These are phyloP conservation scores for Fagus sylvatica DNA, from an alignment of 306 rosid species.

Conservation along the genomic window DNA sequence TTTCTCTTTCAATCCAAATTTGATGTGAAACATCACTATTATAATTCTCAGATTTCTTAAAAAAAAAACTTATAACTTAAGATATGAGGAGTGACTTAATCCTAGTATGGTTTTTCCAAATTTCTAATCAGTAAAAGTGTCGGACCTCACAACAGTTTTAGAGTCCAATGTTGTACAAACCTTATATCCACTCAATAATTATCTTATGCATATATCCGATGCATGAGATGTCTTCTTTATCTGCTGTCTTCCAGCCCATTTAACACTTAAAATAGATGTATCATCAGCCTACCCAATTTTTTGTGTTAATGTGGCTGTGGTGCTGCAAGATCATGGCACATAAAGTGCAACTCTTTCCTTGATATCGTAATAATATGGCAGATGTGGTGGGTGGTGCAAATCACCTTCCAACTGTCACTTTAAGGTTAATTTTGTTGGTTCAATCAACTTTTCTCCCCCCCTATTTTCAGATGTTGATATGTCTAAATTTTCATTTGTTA, in stretches of 20 bases:
- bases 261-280: not conserved
- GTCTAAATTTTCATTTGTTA: not conserved
- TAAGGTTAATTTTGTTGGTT: not conserved
- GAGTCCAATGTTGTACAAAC: not conserved
- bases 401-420: not conserved
- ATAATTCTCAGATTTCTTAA: not conserved
- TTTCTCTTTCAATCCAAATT: constrained; percentile 6
- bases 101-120: not conserved
- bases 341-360: not conserved
- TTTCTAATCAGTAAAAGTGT: not conserved
- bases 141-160: not conserved
- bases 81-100: no score
- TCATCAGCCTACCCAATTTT: not conserved
- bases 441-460: not conserved
- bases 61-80: not conserved
- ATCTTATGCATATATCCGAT: no score
- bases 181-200: not conserved
- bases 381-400: not conserved
- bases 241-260: not conserved
- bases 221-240: no score
- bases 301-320: not conserved
- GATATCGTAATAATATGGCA: not conserved
- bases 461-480: not conserved
- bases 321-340: not conserved
- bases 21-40: not conserved